Conservation (phyloP, 805 yeast genomes). For the Yamadazyma scolyti region DNA sequence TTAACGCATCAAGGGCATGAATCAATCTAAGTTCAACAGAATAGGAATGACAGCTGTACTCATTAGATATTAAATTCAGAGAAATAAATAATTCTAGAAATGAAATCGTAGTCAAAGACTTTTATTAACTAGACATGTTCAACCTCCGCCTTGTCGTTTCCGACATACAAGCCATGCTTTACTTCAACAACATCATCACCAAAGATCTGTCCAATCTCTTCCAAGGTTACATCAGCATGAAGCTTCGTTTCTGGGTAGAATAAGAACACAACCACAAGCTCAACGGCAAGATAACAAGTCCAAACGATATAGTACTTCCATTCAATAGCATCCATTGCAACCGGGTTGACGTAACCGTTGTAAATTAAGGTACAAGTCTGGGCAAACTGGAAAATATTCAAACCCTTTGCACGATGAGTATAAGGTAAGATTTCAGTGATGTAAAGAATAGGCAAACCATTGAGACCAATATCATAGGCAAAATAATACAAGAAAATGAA, state of each 20-base stretch:
- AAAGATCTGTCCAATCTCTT: slow-evolving; percentile 40
- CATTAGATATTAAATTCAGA: too few relatives aligned
- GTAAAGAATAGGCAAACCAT: slow-evolving; percentile 45
- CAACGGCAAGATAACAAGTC: slow-evolving; percentile 27
- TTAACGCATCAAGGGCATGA: too few relatives aligned
- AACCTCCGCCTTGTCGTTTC: too few relatives aligned
- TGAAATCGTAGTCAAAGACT: too few relatives aligned
- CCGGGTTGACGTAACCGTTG: slow-evolving; percentile 28
- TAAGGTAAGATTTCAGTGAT: slow-evolving; percentile 40
- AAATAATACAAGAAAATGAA: slow-evolving; percentile 21
- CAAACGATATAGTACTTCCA: slow-evolving; percentile 45
- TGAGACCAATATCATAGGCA: slow-evolving; percentile 29
- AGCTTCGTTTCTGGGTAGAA: slow-evolving; percentile 35
- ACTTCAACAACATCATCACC: slow-evolving; percentile 28
- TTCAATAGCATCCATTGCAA: slow-evolving; percentile 38
- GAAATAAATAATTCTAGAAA: too few relatives aligned
- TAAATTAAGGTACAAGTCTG: slow-evolving; percentile 18
- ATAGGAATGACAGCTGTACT: too few relatives aligned
- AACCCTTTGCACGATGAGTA: slow-evolving; percentile 40
- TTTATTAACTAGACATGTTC: too few relatives aligned
- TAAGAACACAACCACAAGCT: slow-evolving; percentile 26
- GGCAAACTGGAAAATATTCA: slow-evolving; percentile 23
- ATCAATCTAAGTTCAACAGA: too few relatives aligned
- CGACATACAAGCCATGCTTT: too few relatives aligned
- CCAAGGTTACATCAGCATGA: slow-evolving; percentile 37